A percentile compares a stretch with the other conserved stretches of the same genome.
Evolutionary conservation across 1,139 yeast genomes (phyloP).

Genomic region (Candida buenavistaensis): DNA sequence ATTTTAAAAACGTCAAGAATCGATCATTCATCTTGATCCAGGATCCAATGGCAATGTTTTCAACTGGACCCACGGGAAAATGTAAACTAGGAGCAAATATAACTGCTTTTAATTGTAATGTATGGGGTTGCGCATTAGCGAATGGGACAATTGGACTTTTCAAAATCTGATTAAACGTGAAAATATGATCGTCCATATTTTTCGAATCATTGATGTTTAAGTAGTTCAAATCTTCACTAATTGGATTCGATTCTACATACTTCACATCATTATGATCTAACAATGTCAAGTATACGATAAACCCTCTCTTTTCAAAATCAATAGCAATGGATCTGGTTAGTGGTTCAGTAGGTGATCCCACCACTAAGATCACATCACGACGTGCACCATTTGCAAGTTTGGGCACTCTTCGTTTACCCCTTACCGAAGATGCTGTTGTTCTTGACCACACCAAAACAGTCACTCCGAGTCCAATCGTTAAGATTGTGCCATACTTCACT

Average conservation of each 20-base stretch:
- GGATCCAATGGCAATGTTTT: slow-evolving; percentile 50
- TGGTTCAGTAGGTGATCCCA: slow-evolving; percentile 81
- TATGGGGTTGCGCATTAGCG: slow-evolving; percentile 53
- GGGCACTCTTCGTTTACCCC: slow-evolving; percentile 55
- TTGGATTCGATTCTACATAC: slow-evolving; percentile 57
- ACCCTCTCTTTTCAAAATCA: slow-evolving; percentile 77
- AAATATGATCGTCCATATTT: slow-evolving; percentile 30
- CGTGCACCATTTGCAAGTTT: slow-evolving; percentile 70
- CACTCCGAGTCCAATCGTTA: slow-evolving; percentile 33
- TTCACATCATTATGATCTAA: slow-evolving; percentile 62
- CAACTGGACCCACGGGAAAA: slow-evolving; percentile 71
- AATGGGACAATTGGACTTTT: slow-evolving; percentile 45
- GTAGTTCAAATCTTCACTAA: slow-evolving; percentile 52
- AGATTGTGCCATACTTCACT: slow-evolving; percentile 18
- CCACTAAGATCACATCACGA: slow-evolving; percentile 67
- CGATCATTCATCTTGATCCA: slow-evolving; percentile 57
- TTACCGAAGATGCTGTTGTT: slow-evolving; percentile 4
- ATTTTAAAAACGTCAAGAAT: slow-evolving; percentile 44
- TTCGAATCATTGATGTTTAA: slow-evolving; percentile 32
- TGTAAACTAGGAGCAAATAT: slow-evolving; percentile 63
- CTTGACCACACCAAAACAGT: slow-evolving; percentile 11
- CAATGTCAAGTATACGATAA: slow-evolving; percentile 75
- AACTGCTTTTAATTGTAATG: slow-evolving; percentile 54
- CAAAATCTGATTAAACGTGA: slow-evolving; percentile 42
- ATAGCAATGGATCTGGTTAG: slow-evolving; percentile 67